These are phyloP conservation scores for Dryas integrifolia DNA, from an alignment of 331 rosid species.

Conservation along the genomic window DNA sequence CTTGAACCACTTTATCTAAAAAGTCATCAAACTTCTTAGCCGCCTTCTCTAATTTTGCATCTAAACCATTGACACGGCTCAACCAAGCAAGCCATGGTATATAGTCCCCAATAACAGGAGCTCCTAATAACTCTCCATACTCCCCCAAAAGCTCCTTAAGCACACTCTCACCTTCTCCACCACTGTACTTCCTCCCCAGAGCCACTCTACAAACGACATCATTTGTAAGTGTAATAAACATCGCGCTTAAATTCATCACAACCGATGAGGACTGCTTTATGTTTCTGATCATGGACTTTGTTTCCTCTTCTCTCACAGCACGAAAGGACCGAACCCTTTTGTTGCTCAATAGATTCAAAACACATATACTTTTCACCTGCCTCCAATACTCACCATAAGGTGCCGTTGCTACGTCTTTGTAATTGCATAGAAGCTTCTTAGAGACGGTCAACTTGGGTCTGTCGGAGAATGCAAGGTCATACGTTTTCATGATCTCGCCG, in stretches of 20 bases:
- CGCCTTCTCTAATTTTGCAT: background rate
- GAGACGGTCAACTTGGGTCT: constrained; percentile 5
- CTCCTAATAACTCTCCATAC: background rate
- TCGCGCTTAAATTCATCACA: constrained; percentile 11
- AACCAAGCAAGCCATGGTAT: constrained; percentile 5
- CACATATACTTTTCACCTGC: constrained; percentile 15
- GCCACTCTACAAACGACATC: constrained; percentile 1
- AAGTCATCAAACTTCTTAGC: background rate
- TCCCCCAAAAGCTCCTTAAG: background rate
- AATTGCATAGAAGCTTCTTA: background rate
- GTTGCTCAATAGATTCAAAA: constrained; percentile 21
- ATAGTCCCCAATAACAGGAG: background rate
- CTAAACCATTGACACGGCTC: background rate
- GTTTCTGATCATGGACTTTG: background rate
- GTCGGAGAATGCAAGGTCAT: constrained; percentile 15
- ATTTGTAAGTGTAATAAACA: background rate
- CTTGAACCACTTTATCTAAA: background rate
- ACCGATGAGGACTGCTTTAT: background rate
- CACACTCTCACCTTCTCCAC: background rate
- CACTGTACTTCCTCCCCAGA: background rate
- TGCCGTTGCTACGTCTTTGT: constrained; percentile 12
- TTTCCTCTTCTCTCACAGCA: constrained; percentile 23
- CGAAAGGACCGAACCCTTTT: constrained; percentile 20
- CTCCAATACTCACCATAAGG: constrained; percentile 27
- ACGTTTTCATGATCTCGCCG: constrained; percentile 3